These are phyloP conservation scores for Neofusicoccum sp. DNA, from an alignment of 2,329 filamentous ascomycete genomes.

Conservation along the genomic window DNA sequence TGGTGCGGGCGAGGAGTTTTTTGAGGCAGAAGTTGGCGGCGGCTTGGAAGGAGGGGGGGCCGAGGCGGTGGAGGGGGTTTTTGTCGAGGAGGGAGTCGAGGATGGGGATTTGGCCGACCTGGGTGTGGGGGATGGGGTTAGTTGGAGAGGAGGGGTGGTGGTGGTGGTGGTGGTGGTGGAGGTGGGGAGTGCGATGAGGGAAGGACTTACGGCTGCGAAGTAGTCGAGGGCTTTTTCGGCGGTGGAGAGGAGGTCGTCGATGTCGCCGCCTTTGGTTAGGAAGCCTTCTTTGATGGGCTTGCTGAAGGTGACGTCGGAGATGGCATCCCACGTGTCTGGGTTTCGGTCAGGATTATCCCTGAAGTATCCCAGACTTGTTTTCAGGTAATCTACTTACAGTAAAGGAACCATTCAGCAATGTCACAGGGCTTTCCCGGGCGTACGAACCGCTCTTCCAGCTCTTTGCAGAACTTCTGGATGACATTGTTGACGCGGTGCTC, in stretches of 20 bases:
- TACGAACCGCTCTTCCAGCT: constrained; percentile 31
- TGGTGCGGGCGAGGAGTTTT: constrained; percentile 22
- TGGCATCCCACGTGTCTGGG: constrained; percentile 8
- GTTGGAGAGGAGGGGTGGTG: neutral
- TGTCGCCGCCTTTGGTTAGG: constrained; percentile 10
- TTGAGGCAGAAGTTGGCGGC: constrained; percentile 24
- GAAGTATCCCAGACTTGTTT: neutral
- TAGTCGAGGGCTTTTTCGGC: constrained; percentile 24
- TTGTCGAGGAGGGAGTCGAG: constrained; percentile 28
- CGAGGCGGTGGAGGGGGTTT: constrained; percentile 22
- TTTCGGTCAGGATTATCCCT: neutral
- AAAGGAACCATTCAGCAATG: constrained; percentile 34
- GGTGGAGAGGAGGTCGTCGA: constrained; percentile 22
- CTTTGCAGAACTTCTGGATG: constrained; percentile 24
- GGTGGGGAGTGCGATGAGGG: neutral
- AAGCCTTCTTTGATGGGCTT: constrained; percentile 13
- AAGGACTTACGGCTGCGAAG: constrained; percentile 23
- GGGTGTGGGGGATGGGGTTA: neutral
- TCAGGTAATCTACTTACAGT: constrained; percentile 24
- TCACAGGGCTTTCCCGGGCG: constrained; percentile 28
- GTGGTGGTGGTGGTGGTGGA: neutral
- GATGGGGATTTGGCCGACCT: constrained; percentile 31
- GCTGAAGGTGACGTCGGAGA: constrained; percentile 12
- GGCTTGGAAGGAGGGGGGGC: constrained; percentile 23
- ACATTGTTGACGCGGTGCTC: constrained; percentile 30